Percentiles rank a stretch among this genome's conserved stretches.
These are phyloP conservation scores for Leishmania turanica DNA, from an alignment of 208 protist genomes.

Conservation along the genomic window DNA sequence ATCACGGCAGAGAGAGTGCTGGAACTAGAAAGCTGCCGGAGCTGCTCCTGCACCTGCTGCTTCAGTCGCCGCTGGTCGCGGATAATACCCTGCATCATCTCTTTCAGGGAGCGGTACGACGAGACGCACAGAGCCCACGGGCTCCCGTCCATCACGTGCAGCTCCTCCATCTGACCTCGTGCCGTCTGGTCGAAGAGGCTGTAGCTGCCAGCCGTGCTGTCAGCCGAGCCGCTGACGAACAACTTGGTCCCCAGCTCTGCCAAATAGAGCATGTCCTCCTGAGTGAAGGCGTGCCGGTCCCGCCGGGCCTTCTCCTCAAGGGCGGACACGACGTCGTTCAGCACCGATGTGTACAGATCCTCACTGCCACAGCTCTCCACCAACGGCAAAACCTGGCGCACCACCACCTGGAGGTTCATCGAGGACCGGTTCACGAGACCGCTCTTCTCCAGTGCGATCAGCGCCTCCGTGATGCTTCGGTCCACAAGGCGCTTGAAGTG, in stretches of 20 bases:
- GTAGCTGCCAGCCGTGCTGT: slow-evolving; percentile 25
- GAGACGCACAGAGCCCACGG: slow-evolving; percentile 79
- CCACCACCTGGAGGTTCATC: slow-evolving; percentile 50
- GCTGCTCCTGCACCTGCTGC: slow-evolving; percentile 60
- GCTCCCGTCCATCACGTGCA: slow-evolving; percentile 88
- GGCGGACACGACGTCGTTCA: slow-evolving; percentile 61
- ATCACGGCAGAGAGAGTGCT: slow-evolving; percentile 29
- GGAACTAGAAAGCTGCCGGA: slow-evolving; percentile 34
- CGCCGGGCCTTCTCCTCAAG: slow-evolving; percentile 72
- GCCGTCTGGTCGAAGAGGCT: slow-evolving; percentile 49
- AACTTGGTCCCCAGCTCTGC: slow-evolving; percentile 68
- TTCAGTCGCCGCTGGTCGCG: slow-evolving; percentile 66
- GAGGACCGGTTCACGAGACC: slow-evolving; percentile 42
- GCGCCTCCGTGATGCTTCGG: slow-evolving; percentile 51
- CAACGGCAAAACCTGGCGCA: slow-evolving; percentile 59
- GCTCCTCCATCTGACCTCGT: slow-evolving; percentile 80
- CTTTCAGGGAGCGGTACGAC: slow-evolving; percentile 76
- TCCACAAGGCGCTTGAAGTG: slow-evolving; percentile 72
- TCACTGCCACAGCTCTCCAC: slow-evolving; percentile 65
- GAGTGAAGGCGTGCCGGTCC: slow-evolving; percentile 51
- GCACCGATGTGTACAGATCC: slow-evolving; percentile 70
- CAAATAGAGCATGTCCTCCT: slow-evolving; percentile 56
- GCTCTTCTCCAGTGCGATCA: slow-evolving; percentile 57
- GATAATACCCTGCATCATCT: slow-evolving; percentile 69
- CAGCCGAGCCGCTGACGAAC: slow-evolving; percentile 43